Evolutionary conservation across 306 rosid species (phyloP).

Genomic region (Castanea sativa): DNA sequence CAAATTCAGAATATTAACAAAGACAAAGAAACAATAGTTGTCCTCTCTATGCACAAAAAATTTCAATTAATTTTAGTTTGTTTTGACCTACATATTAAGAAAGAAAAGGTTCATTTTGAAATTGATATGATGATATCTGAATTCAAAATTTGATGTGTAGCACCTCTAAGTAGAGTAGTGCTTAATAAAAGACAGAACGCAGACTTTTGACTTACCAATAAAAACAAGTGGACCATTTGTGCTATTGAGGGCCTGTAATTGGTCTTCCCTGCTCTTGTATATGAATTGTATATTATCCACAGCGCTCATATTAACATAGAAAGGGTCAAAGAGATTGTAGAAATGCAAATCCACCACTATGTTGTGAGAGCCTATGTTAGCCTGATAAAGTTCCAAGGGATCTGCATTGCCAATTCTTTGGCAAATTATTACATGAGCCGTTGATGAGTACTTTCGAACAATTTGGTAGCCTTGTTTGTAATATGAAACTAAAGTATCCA

Average conservation of each 20-base stretch:
- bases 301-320: slow-evolving; percentile 66
- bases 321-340: slow-evolving; percentile 76
- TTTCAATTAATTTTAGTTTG: background rate
- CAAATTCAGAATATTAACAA: background rate
- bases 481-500: slow-evolving; percentile 59
- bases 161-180: background rate
- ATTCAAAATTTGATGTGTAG: background rate
- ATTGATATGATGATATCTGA: background rate
- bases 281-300: slow-evolving; percentile 67
- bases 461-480: slow-evolving; percentile 79
- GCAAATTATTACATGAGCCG: slow-evolving; percentile 80
- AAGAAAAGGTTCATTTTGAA: background rate
- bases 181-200: background rate
- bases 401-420: slow-evolving; percentile 88
- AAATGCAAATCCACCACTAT: slow-evolving; percentile 60
- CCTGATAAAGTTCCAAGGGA: slow-evolving; percentile 79
- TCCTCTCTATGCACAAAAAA: background rate
- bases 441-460: slow-evolving; percentile 67
- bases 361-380: slow-evolving; percentile 53
- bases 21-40: background rate
- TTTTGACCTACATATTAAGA: background rate
- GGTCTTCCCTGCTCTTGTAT: slow-evolving; percentile 68
- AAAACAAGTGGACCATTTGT: slow-evolving; percentile 77
- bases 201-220: slow-evolving; percentile 43
- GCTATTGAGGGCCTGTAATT: slow-evolving; percentile 55